A percentile compares a stretch with the other conserved stretches of the same genome.
These are phyloP conservation scores for Fraxinus excelsior DNA, from an alignment of 257 asterid species.

Conservation along the genomic window DNA sequence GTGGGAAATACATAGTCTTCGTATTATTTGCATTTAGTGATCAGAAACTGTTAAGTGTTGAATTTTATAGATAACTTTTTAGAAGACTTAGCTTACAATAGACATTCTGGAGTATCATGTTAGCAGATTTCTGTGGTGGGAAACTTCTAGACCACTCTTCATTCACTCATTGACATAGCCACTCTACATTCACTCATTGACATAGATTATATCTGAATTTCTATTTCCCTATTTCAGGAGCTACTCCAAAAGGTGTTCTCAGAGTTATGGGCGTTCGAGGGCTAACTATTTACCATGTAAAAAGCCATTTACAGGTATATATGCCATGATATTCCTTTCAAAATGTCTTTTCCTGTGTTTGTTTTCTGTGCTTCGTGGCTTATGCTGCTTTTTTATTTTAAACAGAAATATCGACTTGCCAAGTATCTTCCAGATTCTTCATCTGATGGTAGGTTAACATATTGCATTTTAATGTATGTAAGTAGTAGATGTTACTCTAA, in stretches of 20 bases:
- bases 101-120: neutral
- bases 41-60: conserved; percentile 14
- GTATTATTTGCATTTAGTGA: conserved; percentile 13
- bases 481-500: neutral
- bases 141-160: conserved; percentile 10
- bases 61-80: neutral
- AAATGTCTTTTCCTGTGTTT: conserved; percentile 10
- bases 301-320: conserved; percentile 95
- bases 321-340: conserved; percentile 15
- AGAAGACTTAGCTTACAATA: neutral
- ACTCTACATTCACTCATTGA: conserved; percentile 3
- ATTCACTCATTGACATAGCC: no score
- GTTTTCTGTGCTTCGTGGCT: conserved; percentile 21
- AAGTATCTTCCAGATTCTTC: conserved; percentile 97
- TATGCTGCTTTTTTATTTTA: conserved; percentile 25
- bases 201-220: conserved; percentile 19
- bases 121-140: conserved; percentile 1
- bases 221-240: conserved; percentile 24
- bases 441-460: conserved; percentile 71
- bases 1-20: neutral
- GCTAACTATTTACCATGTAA: conserved; percentile 94
- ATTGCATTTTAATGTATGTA: neutral
- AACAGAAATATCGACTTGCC: conserved; percentile 97
- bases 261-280: conserved; percentile 99
- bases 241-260: conserved; percentile 97